A percentile compares a stretch with the other conserved stretches of the same genome.
These are phyloP conservation scores for Phytophthora fragariaefolia DNA, from an alignment of 352 stramenopile species.

Conservation along the genomic window DNA sequence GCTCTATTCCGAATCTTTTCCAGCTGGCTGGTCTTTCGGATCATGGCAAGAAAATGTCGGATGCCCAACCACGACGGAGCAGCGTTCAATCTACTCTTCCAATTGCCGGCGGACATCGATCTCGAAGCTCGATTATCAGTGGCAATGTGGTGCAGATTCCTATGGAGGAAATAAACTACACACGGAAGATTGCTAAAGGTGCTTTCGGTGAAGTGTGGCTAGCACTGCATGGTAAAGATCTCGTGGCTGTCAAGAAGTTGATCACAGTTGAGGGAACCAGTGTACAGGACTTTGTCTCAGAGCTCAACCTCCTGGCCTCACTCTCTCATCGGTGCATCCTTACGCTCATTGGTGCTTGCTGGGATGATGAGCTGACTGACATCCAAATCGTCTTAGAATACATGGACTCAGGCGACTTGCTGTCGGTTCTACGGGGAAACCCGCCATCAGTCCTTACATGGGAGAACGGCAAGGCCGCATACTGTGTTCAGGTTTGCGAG, in stretches of 20 bases:
- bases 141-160: slow-evolving; percentile 61
- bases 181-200: slow-evolving; percentile 78
- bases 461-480: slow-evolving; percentile 68
- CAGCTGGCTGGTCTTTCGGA: slow-evolving; percentile 39
- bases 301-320: slow-evolving; percentile 84
- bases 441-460: slow-evolving; percentile 58
- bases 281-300: slow-evolving; percentile 73
- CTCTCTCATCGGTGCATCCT: slow-evolving; percentile 83
- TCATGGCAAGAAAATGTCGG: slow-evolving; percentile 43
- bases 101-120: slow-evolving; percentile 20
- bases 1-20: slow-evolving; percentile 42
- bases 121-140: slow-evolving; percentile 45
- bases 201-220: slow-evolving; percentile 87
- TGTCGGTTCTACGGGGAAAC: slow-evolving; percentile 60
- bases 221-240: slow-evolving; percentile 63
- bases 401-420: slow-evolving; percentile 76
- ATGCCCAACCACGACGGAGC: slow-evolving; percentile 42
- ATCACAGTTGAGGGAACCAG: slow-evolving; percentile 58
- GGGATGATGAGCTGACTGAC: slow-evolving; percentile 71
- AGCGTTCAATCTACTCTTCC: slow-evolving; percentile 39
- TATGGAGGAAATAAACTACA: slow-evolving; percentile 79
- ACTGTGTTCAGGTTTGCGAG: slow-evolving; percentile 82
- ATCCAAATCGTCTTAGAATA: slow-evolving; percentile 86
- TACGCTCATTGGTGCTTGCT: slow-evolving; percentile 72
- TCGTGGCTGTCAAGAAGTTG: slow-evolving; percentile 87